Percentiles rank a stretch among this genome's conserved stretches.
Evolutionary conservation across 192 early-diverging fungal genomes (phyloP).

Genomic region (Gamsiella multidivaricata): DNA sequence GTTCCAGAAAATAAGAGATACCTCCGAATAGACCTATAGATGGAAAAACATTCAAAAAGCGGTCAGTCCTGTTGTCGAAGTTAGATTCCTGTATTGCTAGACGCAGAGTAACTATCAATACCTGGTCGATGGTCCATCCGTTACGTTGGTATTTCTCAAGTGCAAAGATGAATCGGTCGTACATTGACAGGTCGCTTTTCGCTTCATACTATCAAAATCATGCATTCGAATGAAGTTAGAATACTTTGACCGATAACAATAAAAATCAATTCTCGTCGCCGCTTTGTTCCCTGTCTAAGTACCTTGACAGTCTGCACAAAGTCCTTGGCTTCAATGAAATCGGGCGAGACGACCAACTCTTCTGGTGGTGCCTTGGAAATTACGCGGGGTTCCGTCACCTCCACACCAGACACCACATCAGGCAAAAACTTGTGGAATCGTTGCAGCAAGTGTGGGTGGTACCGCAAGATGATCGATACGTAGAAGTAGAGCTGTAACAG

Average conservation of each 20-base stretch:
- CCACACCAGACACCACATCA: conserved; percentile 13
- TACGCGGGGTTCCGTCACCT: conserved; percentile 29
- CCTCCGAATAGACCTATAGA: conserved; percentile 50
- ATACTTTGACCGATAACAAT: background rate
- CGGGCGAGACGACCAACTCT: conserved; percentile 46
- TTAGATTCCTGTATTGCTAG: background rate
- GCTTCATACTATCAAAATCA: conserved; percentile 30
- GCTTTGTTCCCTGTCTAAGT: background rate
- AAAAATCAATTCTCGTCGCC: background rate
- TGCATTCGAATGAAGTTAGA: too few relatives aligned
- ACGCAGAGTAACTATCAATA: background rate
- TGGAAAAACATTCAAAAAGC: too few relatives aligned
- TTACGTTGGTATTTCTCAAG: conserved; percentile 50
- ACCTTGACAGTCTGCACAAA: conserved; percentile 55
- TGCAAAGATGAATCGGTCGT: conserved; percentile 50
- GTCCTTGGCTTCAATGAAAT: conserved; percentile 53
- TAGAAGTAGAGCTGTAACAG: conserved; percentile 42
- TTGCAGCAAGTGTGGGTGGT: conserved; percentile 47
- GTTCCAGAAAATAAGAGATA: conserved; percentile 54
- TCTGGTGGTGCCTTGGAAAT: conserved; percentile 55
- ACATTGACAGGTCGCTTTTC: conserved; percentile 49
- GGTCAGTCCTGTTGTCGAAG: background rate
- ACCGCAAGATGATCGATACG: conserved; percentile 43
- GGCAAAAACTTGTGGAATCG: conserved; percentile 49
- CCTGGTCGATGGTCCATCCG: conserved; percentile 54